Evolutionary conservation across 2,329 filamentous ascomycete genomes (phyloP).

Genomic region (Botrytis galanthina): DNA sequence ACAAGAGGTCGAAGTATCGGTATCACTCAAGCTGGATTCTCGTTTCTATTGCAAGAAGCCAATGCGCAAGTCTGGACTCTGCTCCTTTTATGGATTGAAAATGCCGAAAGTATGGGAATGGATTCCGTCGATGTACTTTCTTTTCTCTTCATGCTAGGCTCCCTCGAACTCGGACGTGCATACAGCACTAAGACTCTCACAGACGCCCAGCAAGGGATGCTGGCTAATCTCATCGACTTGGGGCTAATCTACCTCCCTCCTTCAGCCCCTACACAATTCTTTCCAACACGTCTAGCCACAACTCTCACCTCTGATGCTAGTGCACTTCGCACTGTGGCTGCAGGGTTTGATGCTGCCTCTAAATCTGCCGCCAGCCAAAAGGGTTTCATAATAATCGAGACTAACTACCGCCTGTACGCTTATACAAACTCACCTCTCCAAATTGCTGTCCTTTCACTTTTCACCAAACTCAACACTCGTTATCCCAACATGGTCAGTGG

Average conservation of each 20-base stretch:
- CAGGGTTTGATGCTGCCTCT: conserved; percentile 66
- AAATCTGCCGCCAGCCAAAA: conserved; percentile 49
- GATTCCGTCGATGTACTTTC: conserved; percentile 91
- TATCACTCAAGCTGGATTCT: conserved; percentile 92
- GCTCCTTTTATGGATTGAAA: conserved; percentile 87
- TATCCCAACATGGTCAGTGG: conserved; percentile 94
- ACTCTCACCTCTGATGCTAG: conserved; percentile 77
- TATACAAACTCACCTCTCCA: conserved; percentile 93
- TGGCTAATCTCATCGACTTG: conserved; percentile 88
- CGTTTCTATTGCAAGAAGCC: conserved; percentile 89
- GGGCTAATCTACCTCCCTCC: conserved; percentile 80
- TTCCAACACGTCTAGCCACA: conserved; percentile 89
- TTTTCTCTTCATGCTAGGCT: conserved; percentile 94
- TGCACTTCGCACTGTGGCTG: conserved; percentile 66
- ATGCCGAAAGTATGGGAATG: conserved; percentile 65
- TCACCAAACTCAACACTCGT: conserved; percentile 81
- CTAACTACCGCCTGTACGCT: conserved; percentile 95
- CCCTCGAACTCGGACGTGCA: conserved; percentile 83
- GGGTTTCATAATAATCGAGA: conserved; percentile 94
- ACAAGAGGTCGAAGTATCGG: conserved; percentile 58
- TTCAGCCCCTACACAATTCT: conserved; percentile 61
- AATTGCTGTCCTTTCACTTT: conserved; percentile 89
- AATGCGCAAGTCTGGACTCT: conserved; percentile 98
- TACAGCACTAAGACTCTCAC: conserved; percentile 87
- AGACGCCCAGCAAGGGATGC: conserved; percentile 78